Evolutionary conservation across 2,329 filamentous ascomycete genomes (phyloP).

Genomic region (Aureobasidium sp.): DNA sequence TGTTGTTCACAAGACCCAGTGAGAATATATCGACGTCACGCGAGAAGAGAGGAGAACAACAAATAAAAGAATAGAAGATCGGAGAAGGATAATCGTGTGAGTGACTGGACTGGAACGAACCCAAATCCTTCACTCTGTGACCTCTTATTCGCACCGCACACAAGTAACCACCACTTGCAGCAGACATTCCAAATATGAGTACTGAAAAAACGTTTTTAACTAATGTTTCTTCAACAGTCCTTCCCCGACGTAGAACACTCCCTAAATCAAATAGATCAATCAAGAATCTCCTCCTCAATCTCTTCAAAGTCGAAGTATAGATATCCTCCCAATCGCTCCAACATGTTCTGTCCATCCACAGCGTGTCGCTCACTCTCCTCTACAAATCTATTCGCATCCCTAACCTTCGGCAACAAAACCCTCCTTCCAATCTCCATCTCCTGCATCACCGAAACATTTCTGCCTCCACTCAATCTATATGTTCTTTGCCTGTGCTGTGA

Average conservation of each 20-base stretch:
- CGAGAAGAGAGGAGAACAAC: too few species aligned
- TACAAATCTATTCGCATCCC: not conserved
- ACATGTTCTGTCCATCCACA: not conserved
- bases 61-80: too few species aligned
- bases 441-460: not conserved
- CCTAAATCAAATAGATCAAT: not conserved
- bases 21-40: too few species aligned
- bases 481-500: not conserved
- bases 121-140: too few species aligned
- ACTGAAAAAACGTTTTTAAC: not conserved
- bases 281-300: not conserved
- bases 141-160: too few species aligned
- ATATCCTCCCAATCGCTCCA: not conserved
- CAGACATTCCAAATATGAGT: too few species aligned
- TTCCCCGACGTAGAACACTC: not conserved
- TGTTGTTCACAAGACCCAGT: too few species aligned
- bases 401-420: not conserved
- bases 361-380: not conserved
- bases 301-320: not conserved
- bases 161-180: too few species aligned
- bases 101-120: too few species aligned
- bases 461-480: not conserved
- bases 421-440: not conserved
- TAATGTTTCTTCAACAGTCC: not conserved
- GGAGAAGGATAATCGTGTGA: too few species aligned